Base-by-base conservation (phyloP, 148 eudicot species). In the Silene uniflora region DNA sequence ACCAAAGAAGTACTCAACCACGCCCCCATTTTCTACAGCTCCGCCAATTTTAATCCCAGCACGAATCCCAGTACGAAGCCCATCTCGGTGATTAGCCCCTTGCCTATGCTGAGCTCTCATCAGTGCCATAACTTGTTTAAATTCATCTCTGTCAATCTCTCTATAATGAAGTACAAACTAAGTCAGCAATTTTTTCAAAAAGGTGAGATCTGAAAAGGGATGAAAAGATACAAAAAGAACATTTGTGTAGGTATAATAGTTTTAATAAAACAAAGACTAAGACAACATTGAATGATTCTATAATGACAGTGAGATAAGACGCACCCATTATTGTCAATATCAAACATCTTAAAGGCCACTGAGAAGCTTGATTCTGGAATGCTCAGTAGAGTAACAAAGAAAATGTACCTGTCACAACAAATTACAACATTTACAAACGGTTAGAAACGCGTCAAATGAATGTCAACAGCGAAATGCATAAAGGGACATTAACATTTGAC, bases 1-100 rank as follows among this genome's bases (percentile, higher is more conserved):
- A 29, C 94, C 97, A 78, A 93, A 93, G 75, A 93, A 93, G 86
- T 83, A 82, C 75, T 91, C 90, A 80, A 93, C 77, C 77, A 93
- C 47, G 62, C 98, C 98, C 72, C 98, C 97, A 76, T 89, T 87
- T 68, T 93, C 97, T 54, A 85, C 88, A 69, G 81, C 84, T 61
- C 76, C 70, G 23, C 92, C 88, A 23, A 89, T 71, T 74, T 83
- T 89, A 17, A 73, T 67, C 39, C 98, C 97, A 74, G 88, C 84
- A 78, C 98, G 91, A 17, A 73, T 67, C 46, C 98, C 97, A 72
- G 89, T 84, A 77, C 98, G 91, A 86, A 67, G 85, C 67, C 97
- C 97, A 77, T 88, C 89, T 65, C 85, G 72, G 54, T 93, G 97
- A 67, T 78, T 59, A 78, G 91, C 86, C 25, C 97, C 98, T 86